Evolutionary conservation across 2,329 filamentous ascomycete species (phyloP), one percentile per base, ranked within the genome.

Genomic region (Aspergillus eucalypticola): DNA sequence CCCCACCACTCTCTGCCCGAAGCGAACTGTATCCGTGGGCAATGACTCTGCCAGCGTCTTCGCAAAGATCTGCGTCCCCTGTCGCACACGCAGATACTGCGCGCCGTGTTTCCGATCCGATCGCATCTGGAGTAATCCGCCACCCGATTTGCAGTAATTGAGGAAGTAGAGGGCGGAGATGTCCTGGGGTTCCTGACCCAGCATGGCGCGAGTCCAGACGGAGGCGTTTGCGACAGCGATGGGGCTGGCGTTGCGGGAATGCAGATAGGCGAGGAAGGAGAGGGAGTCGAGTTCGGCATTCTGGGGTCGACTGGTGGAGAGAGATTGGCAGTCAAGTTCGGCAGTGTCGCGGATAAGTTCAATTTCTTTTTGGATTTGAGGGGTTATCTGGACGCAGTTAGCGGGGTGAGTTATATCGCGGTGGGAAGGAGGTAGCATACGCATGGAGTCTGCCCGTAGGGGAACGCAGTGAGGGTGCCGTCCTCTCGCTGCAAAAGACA

Each of bases 161-260:
- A 87, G 73, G 64, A 87, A 85, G 66, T 74, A 86, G 1, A 83
- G 67, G 0, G 84, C 83, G 6, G 78, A 81, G 4, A 85, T 66
- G 11, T 86, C 82, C 1, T 57, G 60, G 0, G 83, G 78, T 35
- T 85, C 81, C 1, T 79, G 70, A 1, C 84, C 84, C 1, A 84
- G 70, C 78, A 83, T 82, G 1, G 79, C 83, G 0, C 80, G 74
- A 0, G 79, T 79, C 75, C 82, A 84, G 3, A 84, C 71, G 3
- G 66, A 76, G 1, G 77, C 76, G 0, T 74, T 78, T 1, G 72
- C 71, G 0, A 80, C 42, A 0, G 76, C 58, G 1, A 29, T 17
- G 0, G 60, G 39, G 4, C 75, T 60, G 13, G 74, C 75, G 3
- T 72, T 71, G 8, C 71, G 67, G 5, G 66, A 70, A 4, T 66